Conservation (phyloP, 2,329 filamentous ascomycete genomes). For the Talaromyces sp. region DNA sequence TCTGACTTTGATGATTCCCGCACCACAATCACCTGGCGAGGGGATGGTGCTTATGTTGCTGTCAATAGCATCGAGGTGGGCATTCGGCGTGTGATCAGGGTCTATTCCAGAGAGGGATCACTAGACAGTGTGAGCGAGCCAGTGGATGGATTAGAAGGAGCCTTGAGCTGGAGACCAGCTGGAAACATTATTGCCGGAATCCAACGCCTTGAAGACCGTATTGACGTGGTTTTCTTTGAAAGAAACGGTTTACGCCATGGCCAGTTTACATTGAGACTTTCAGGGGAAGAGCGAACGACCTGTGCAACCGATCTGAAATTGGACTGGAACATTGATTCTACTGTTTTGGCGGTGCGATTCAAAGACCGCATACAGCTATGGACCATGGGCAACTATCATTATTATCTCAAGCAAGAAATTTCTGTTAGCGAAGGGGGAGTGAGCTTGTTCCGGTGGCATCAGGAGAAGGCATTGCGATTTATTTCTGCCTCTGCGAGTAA, state of each 20-base stretch:
- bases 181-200: slow-evolving; percentile 88
- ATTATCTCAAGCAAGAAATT: slow-evolving; percentile 93
- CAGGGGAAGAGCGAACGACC: slow-evolving; percentile 51
- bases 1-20: slow-evolving; percentile 67
- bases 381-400: slow-evolving; percentile 97
- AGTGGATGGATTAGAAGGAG: slow-evolving; percentile 81
- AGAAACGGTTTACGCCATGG: slow-evolving; percentile 96
- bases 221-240: slow-evolving; percentile 92
- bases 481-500: slow-evolving; percentile 49
- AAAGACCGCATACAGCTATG: slow-evolving; percentile 77
- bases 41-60: slow-evolving; percentile 86
- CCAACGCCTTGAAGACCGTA: slow-evolving; percentile 61
- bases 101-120: slow-evolving; percentile 83
- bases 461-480: slow-evolving; percentile 72
- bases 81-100: slow-evolving; percentile 71
- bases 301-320: slow-evolving; percentile 58
- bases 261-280: slow-evolving; percentile 73
- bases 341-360: slow-evolving; percentile 76
- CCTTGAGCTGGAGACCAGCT: slow-evolving; percentile 83
- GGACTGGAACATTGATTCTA: slow-evolving; percentile 88
- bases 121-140: slow-evolving; percentile 93
- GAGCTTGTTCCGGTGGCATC: slow-evolving; percentile 61
- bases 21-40: slow-evolving; percentile 81
- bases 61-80: slow-evolving; percentile 70
- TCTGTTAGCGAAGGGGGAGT: slow-evolving; percentile 26